Percentiles rank a stretch among this genome's conserved stretches.
These are phyloP conservation scores for Metschnikowia baotianmanensis DNA, from an alignment of 805 yeast species.

Conservation along the genomic window DNA sequence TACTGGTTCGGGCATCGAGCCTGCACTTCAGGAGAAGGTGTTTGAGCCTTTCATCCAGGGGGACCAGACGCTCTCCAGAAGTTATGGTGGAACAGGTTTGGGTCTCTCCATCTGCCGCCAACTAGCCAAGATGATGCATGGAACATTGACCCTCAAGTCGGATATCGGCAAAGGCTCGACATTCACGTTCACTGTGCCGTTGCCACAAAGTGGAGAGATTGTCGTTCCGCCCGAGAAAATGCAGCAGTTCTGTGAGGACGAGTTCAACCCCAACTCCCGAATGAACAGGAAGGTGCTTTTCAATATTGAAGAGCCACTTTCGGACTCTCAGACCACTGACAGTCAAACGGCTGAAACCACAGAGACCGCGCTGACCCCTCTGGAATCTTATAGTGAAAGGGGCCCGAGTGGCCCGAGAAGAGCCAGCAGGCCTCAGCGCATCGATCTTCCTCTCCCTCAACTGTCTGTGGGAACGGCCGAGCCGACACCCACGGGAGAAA, in stretches of 20 bases:
- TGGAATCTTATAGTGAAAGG: neutral
- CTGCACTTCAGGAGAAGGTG: slow-evolving; percentile 73
- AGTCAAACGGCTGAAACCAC: too few relatives aligned
- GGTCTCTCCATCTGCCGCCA: slow-evolving; percentile 90
- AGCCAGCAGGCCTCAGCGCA: slow-evolving; percentile 1
- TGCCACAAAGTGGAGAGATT: slow-evolving; percentile 62
- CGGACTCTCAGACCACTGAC: neutral
- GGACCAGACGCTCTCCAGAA: slow-evolving; percentile 86
- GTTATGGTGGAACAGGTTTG: slow-evolving; percentile 94
- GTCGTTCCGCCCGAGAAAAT: slow-evolving; percentile 36
- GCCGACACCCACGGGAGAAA: slow-evolving; percentile 13
- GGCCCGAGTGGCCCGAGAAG: neutral
- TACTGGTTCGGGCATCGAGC: slow-evolving; percentile 93
- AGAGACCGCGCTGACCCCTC: too few relatives aligned
- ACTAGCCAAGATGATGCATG: slow-evolving; percentile 87
- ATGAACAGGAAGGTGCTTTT: slow-evolving; percentile 52
- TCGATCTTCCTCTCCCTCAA: slow-evolving; percentile 6
- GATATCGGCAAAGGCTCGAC: slow-evolving; percentile 80
- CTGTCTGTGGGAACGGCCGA: slow-evolving; percentile 18
- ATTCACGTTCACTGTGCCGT: slow-evolving; percentile 76
- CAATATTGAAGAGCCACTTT: slow-evolving; percentile 17
- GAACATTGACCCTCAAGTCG: slow-evolving; percentile 73
- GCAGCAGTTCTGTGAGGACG: slow-evolving; percentile 57
- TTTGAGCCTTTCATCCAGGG: slow-evolving; percentile 98
- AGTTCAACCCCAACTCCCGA: slow-evolving; percentile 56